Percentiles rank a stretch among this genome's conserved stretches.
These are phyloP conservation scores for Pseudogymnoascus sp. DNA, from an alignment of 2,329 filamentous ascomycete species.

Conservation along the genomic window DNA sequence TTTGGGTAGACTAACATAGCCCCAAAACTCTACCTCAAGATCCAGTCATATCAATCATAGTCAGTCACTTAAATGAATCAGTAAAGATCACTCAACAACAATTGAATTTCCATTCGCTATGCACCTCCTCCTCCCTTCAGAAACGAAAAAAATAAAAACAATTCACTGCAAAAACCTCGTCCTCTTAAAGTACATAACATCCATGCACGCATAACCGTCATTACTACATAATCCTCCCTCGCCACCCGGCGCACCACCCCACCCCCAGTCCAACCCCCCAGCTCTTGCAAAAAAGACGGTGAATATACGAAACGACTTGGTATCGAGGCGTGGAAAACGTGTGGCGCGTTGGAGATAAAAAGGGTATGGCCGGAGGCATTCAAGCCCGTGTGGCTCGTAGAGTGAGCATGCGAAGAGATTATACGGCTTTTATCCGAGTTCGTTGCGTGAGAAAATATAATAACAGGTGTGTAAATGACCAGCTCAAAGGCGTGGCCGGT, in stretches of 20 bases:
- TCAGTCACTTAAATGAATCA: neutral
- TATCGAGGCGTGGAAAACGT: constrained; percentile 8
- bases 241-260: neutral
- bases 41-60: neutral
- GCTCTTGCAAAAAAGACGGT: constrained; percentile 7
- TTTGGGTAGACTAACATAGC: neutral
- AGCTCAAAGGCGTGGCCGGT: neutral
- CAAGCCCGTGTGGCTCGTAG: neutral
- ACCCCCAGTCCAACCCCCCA: neutral
- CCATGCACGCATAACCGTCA: constrained; percentile 2
- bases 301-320: constrained; percentile 7
- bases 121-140: neutral
- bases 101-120: neutral
- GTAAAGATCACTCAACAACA: neutral
- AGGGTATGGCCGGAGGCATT: neutral
- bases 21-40: neutral
- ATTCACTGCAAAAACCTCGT: neutral
- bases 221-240: neutral
- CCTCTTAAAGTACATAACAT: constrained; percentile 6
- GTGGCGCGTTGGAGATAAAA: constrained; percentile 4
- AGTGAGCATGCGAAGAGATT: neutral
- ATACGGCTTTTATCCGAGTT: constrained; percentile 8
- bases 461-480: constrained; percentile 7
- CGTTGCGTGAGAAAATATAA: neutral
- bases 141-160: constrained; percentile 2